Base-by-base conservation (phyloP, 1,284 basidiomycete genomes). In the Ustilago tritici region DNA sequence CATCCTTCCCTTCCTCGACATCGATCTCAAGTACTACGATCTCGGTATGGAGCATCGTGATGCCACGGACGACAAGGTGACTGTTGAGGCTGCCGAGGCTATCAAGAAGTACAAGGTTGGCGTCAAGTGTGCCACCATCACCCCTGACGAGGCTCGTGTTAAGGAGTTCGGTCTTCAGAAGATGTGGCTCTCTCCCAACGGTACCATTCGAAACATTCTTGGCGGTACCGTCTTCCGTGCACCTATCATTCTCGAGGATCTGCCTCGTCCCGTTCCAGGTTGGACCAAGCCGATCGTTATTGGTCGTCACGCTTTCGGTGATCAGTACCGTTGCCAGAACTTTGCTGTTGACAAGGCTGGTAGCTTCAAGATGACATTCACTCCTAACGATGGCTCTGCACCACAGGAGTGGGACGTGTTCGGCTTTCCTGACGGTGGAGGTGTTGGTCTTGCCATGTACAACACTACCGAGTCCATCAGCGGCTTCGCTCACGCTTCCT, bases 11-110 rank as follows among this genome's bases (percentile, higher is more conserved):
- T 98, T 95, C 88, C 89, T 99, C 63, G 90, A 95, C 88, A 89
- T 99, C 49, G 94, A 99, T 85, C 93, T 99, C 90, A 98, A 98
- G 88, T 99, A 99, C 89, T 98, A 92, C 87, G 96, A 99, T 88
- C 90, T 99, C 52, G 95, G 95, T 38, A 90, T 98, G 82, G 94
- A 95, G 88, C 89, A 92, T 88, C 92, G 95, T 71, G 95, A 98
- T 87, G 89, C 92, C 81, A 99, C 97, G 46, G 91, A 95, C 84
- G 97, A 99, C 88, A 88, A 93, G 88, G 92, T 99, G 61, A 99
- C 97, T 17, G 87, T 95, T 76, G 95, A 98, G 15, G 93, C 95
- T 36, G 95, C 97, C 15, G 91, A 98, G 84, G 95, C 95, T 54
- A 86, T 84, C 70, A 81, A 84, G 65, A 82, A 83, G 75, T 84